These are phyloP conservation scores for Fusarium mundagurra DNA, from an alignment of 2,329 filamentous ascomycete species.

Conservation along the genomic window DNA sequence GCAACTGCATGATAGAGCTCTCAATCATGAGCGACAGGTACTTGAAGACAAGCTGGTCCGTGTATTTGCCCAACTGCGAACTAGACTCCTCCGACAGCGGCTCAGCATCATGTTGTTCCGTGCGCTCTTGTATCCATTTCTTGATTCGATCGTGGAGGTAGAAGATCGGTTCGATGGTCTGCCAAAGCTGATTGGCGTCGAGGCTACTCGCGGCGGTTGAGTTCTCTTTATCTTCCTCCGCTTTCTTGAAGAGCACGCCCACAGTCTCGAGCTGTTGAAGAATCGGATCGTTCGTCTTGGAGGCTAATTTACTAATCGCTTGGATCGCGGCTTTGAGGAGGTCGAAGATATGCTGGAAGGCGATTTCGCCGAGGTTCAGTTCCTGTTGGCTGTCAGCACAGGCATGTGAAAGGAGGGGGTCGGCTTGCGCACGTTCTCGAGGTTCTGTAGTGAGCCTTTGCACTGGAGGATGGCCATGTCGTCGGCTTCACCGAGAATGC, in stretches of 20 bases:
- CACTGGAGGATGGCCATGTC: constrained; percentile 55
- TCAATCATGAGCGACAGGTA: constrained; percentile 87
- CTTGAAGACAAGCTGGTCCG: constrained; percentile 89
- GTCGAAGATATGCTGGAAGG: constrained; percentile 46
- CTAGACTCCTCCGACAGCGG: constrained; percentile 28
- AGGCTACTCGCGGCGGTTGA: constrained; percentile 15
- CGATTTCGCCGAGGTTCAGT: constrained; percentile 66
- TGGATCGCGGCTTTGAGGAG: constrained; percentile 41
- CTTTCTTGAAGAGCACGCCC: constrained; percentile 41
- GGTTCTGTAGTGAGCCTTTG: constrained; percentile 72
- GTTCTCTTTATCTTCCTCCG: constrained; percentile 30
- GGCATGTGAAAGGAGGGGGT: background rate
- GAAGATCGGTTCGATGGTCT: constrained; percentile 84
- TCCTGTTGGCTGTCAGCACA: constrained; percentile 55
- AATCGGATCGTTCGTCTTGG: constrained; percentile 35
- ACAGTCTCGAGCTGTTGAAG: constrained; percentile 42
- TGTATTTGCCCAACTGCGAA: constrained; percentile 67
- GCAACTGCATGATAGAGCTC: constrained; percentile 85
- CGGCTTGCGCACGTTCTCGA: constrained; percentile 61
- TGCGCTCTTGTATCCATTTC: constrained; percentile 75
- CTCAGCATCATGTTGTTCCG: constrained; percentile 46
- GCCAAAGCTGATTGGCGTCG: constrained; percentile 68
- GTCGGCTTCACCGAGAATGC: constrained; percentile 63
- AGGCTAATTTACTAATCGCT: constrained; percentile 38
- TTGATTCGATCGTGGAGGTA: constrained; percentile 60